Evolutionary conservation across 1,139 yeast species (phyloP).

Genomic region (Yamadazyma atmosphaerica): DNA sequence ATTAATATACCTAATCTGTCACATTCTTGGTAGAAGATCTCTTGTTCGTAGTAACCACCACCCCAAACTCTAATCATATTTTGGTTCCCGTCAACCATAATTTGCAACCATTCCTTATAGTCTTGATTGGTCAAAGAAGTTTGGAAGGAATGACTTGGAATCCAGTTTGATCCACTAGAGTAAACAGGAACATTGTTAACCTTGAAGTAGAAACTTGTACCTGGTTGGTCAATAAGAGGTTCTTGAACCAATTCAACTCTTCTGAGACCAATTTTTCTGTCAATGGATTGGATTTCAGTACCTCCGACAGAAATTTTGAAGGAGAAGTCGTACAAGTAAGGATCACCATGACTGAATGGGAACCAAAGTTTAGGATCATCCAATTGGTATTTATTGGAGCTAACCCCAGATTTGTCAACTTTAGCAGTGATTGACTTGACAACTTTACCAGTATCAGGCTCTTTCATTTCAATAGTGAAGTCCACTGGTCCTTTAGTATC

Average conservation of each 20-base stretch:
- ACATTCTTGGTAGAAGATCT: constrained; percentile 41
- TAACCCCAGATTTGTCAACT: constrained; percentile 4
- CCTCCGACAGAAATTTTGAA: constrained; percentile 12
- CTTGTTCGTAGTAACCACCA: constrained; percentile 47
- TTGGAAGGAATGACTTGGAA: constrained; percentile 44
- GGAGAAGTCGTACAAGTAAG: constrained; percentile 28
- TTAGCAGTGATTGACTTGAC: constrained; percentile 3
- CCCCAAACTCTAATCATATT: constrained; percentile 52
- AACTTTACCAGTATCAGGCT: constrained; percentile 3
- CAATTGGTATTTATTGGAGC: constrained; percentile 12
- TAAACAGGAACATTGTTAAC: constrained; percentile 40
- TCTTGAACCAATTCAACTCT: constrained; percentile 39
- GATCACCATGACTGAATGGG: constrained; percentile 40
- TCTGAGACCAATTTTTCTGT: constrained; percentile 34
- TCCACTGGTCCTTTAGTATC: constrained; percentile 4
- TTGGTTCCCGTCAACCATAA: constrained; percentile 38
- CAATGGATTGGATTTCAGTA: constrained; percentile 8
- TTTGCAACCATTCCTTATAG: constrained; percentile 33
- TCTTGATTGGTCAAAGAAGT: constrained; percentile 29
- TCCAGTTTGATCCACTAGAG: constrained; percentile 47
- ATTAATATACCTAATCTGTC: constrained; percentile 43
- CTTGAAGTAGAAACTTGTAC: constrained; percentile 41
- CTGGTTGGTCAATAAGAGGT: constrained; percentile 26
- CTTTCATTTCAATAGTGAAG: constrained; percentile 7
- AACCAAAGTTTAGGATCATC: constrained; percentile 38